These are phyloP conservation scores for Phytophthora pluvialis DNA, from an alignment of 352 stramenopile species.

Conservation along the genomic window DNA sequence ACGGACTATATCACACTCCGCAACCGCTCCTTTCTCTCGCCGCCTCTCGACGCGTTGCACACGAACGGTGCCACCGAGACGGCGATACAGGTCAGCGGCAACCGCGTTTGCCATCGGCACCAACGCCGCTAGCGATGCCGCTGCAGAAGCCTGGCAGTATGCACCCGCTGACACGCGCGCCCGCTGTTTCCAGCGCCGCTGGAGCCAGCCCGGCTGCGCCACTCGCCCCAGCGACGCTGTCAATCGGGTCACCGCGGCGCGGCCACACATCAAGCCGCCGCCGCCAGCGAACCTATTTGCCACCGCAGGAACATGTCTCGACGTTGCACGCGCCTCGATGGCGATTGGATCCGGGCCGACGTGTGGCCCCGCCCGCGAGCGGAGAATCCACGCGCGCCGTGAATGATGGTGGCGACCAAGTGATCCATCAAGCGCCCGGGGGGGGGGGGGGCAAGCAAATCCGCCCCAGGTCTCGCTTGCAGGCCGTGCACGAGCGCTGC, in stretches of 20 bases:
- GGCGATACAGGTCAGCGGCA: background rate
- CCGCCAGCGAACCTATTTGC: conserved; percentile 19
- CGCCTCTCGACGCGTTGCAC: conserved; percentile 18
- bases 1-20: background rate
- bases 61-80: conserved; percentile 15
- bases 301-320: conserved; percentile 23
- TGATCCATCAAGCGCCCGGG: conserved; percentile 19
- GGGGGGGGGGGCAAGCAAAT: conserved; percentile 14
- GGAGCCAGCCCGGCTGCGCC: background rate
- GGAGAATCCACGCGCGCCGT: conserved; percentile 9
- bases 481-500: conserved; percentile 6
- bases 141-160: background rate
- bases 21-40: conserved; percentile 31
- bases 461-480: conserved; percentile 11
- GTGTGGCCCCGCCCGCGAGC: background rate
- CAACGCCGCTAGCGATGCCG: background rate
- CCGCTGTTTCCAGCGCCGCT: conserved; percentile 12
- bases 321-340: conserved; percentile 10
- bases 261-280: conserved; percentile 1
- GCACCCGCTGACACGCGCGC: conserved; percentile 11
- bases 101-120: background rate
- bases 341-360: conserved; percentile 3
- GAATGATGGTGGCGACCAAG: conserved; percentile 10
- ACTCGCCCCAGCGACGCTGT: background rate
- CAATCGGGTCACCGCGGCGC: background rate